Conservation (phyloP, 2,329 filamentous ascomycete genomes). For the Neoscytalidium dimidiatum region DNA sequence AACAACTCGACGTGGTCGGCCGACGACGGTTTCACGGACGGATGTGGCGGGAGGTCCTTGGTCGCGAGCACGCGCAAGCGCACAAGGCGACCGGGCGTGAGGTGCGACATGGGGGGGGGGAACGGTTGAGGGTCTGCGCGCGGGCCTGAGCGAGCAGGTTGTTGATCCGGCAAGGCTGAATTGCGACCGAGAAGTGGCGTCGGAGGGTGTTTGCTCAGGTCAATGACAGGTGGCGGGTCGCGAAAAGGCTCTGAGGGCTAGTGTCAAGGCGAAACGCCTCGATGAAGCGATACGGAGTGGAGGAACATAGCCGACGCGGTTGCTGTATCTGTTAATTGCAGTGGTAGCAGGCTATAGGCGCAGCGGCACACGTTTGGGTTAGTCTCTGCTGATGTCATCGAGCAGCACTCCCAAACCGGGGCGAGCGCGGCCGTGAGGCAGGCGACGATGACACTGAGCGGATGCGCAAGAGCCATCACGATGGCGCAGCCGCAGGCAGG, state of each 20-base stretch:
- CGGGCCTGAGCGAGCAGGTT: not conserved
- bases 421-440: not conserved
- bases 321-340: not conserved
- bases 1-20: slow-evolving; percentile 53
- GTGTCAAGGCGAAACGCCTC: not conserved
- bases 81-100: slow-evolving; percentile 23
- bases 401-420: not conserved
- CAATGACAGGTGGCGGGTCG: not conserved
- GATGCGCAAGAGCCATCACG: not conserved
- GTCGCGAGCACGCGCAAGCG: slow-evolving; percentile 34
- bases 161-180: not conserved
- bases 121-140: not conserved
- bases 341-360: not conserved
- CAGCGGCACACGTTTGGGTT: not conserved
- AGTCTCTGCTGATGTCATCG: slow-evolving; percentile 4
- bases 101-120: slow-evolving; percentile 10
- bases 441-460: too few relatives aligned
- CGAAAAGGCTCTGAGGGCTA: not conserved
- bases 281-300: not conserved
- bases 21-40: slow-evolving; percentile 36
- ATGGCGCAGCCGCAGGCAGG: not conserved
- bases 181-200: not conserved
- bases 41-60: slow-evolving; percentile 36
- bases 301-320: not conserved
- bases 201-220: not conserved